phyloP scores from a whole-genome alignment of 1,139 yeast genomes.

The Lodderomyces metapsilosis region DNA sequence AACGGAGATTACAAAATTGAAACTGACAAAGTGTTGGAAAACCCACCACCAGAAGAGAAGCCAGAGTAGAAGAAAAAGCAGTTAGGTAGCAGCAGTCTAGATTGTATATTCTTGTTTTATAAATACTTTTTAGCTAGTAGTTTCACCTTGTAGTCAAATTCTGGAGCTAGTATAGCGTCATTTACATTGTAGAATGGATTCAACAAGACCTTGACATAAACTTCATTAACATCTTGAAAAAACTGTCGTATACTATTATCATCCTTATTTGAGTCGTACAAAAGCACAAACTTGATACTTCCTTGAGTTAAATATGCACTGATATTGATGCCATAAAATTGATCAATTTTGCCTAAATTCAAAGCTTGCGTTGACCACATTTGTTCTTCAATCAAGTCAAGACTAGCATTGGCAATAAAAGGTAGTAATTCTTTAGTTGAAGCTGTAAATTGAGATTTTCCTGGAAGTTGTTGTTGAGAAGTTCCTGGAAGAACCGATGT shows the following conservation, averaged over 20 bases:
- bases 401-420: slow-evolving; percentile 80
- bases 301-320: slow-evolving; percentile 89
- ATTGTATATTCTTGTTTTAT: slow-evolving; percentile 19
- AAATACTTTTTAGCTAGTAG: slow-evolving; percentile 75
- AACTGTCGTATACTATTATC: slow-evolving; percentile 83
- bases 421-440: slow-evolving; percentile 81
- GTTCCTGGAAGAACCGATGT: slow-evolving; percentile 12
- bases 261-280: slow-evolving; percentile 61
- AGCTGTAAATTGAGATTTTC: slow-evolving; percentile 65
- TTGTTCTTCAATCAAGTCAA: slow-evolving; percentile 84
- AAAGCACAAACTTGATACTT: slow-evolving; percentile 74
- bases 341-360: slow-evolving; percentile 77
- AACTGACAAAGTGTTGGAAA: slow-evolving; percentile 37
- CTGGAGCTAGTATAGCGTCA: slow-evolving; percentile 70
- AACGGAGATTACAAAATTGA: slow-evolving; percentile 39
- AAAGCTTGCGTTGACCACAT: slow-evolving; percentile 74
- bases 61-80: slow-evolving; percentile 1
- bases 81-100: no score
- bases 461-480: slow-evolving; percentile 30
- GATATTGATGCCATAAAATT: slow-evolving; percentile 76
- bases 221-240: slow-evolving; percentile 80
- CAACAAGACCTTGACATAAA: slow-evolving; percentile 80
- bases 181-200: slow-evolving; percentile 84
- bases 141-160: slow-evolving; percentile 75
- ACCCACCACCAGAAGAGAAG: slow-evolving; percentile 14